Base-by-base conservation (phyloP, 139 green algal genomes). In the Coelastrella sp. region DNA sequence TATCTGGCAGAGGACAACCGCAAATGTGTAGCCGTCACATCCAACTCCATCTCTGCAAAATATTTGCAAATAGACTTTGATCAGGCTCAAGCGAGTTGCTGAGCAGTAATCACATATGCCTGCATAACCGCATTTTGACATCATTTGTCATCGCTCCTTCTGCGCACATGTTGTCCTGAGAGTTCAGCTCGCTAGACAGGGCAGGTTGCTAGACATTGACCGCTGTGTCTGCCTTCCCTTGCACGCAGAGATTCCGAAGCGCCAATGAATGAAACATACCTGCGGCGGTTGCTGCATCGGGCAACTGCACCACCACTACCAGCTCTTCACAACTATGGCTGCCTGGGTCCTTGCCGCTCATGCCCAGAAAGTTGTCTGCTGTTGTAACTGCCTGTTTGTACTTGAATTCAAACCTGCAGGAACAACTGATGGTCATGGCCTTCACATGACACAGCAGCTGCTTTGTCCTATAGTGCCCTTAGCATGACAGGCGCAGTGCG, bases 311-410 rank as follows among this genome's bases (percentile, higher is more conserved):
- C 32, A 85, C 80, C 23, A 96, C 60, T 56, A 96, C 85, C 91
- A 97, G 90, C 71, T 96, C 92, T 75, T 97, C 95, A 88, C 95
- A 97, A 73, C 90, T 90, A 20, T 83, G 94, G 79, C 92, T 94
- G 17, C 93, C 95, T 57, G 93, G 90, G 61, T 96, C 92, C 80
- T 97, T 97, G 64, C 91, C 93, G 17, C 74, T 92, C 93, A 97
- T 94, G 59, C 95, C 95, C n/a, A 97, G 91, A 84, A 95, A 97
- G 20, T 93, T 92, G 80, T 97, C 95, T 7, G 91, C 89, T 14
- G 91, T 96, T 32, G 93, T 90, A 16, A 97, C 95, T 11, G 93
- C 89, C 89, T 97, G 95, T 91, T 96, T 96, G 92, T 97, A 97
- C 13, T 94, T 61, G 76, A 96, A 95, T 75, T 96, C 93, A 76